Evolutionary conservation across 2,329 filamentous ascomycete species (phyloP).

Genomic region (Aureobasidium vineae): DNA sequence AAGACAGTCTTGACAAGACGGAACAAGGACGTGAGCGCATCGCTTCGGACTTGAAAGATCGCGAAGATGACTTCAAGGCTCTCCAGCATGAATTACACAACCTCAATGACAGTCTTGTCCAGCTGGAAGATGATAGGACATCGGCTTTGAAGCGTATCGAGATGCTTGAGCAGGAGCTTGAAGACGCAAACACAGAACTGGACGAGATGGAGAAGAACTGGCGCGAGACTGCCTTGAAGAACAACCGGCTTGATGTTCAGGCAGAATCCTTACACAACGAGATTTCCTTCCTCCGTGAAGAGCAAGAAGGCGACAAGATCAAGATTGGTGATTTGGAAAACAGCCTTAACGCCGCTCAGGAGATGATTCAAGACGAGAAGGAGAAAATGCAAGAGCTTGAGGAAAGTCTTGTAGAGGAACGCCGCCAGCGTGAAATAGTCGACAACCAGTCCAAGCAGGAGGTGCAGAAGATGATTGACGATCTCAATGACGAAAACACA

Average conservation of each 20-base stretch:
- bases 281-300: conserved; percentile 91
- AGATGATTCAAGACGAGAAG: conserved; percentile 77
- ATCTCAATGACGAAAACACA: conserved; percentile 81
- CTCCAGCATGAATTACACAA: conserved; percentile 91
- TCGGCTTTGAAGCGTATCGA: conserved; percentile 75
- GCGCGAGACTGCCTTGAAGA: conserved; percentile 81
- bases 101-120: conserved; percentile 80
- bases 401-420: conserved; percentile 72
- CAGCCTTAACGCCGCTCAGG: conserved; percentile 73
- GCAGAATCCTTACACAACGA: conserved; percentile 90
- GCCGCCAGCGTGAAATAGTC: conserved; percentile 81
- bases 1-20: conserved; percentile 57
- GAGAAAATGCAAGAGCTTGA: conserved; percentile 58
- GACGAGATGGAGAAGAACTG: conserved; percentile 82
- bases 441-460: conserved; percentile 91
- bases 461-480: conserved; percentile 87
- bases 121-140: conserved; percentile 85
- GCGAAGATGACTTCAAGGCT: conserved; percentile 84
- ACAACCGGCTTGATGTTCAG: conserved; percentile 82
- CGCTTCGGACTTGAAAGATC: conserved; percentile 68
- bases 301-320: conserved; percentile 97
- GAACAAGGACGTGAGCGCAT: conserved; percentile 68
- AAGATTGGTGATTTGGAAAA: conserved; percentile 93
- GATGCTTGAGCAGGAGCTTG: conserved; percentile 76
- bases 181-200: conserved; percentile 81